Evolutionary conservation across 1,284 basidiomycete genomes (phyloP).

Genomic region (Melanopsichium pennsylvanicum): DNA sequence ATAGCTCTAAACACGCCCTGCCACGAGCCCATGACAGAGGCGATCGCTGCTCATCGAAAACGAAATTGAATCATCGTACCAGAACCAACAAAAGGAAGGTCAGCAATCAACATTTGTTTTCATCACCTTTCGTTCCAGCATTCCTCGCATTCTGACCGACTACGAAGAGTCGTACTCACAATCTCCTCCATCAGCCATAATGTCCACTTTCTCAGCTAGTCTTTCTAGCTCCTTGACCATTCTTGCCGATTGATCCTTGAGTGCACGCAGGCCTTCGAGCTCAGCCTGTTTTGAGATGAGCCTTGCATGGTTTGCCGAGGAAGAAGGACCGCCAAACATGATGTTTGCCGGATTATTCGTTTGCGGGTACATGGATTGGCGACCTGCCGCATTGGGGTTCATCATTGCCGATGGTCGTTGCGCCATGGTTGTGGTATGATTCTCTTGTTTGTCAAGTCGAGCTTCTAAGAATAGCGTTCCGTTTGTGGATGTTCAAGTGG

Average conservation of each 20-base stretch:
- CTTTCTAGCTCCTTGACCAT: constrained; percentile 57
- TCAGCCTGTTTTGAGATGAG: constrained; percentile 60
- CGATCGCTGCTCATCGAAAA: constrained; percentile 45
- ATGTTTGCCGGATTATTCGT: constrained; percentile 17
- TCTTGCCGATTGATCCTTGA: constrained; percentile 58
- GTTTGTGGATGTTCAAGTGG: too few relatives aligned
- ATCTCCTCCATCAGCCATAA: constrained; percentile 57
- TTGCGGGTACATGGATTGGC: constrained; percentile 41
- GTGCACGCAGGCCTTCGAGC: constrained; percentile 53
- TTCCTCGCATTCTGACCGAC: too few relatives aligned
- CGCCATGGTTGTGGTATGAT: constrained; percentile 15
- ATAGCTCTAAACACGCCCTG: constrained; percentile 63
- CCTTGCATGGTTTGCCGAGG: constrained; percentile 43
- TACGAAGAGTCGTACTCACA: too few relatives aligned
- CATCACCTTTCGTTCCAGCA: too few relatives aligned
- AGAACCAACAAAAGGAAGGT: too few relatives aligned
- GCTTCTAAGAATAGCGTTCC: not conserved
- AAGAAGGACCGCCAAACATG: constrained; percentile 42
- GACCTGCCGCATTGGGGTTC: constrained; percentile 16
- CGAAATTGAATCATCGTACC: too few relatives aligned
- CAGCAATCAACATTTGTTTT: too few relatives aligned
- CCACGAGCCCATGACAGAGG: constrained; percentile 59
- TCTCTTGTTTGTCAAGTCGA: too few relatives aligned
- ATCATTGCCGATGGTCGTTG: constrained; percentile 26
- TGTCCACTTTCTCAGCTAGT: constrained; percentile 55